Evolutionary conservation across 2,329 filamentous ascomycete species (phyloP).

Genomic region (Penicillium aurantiogriseum): DNA sequence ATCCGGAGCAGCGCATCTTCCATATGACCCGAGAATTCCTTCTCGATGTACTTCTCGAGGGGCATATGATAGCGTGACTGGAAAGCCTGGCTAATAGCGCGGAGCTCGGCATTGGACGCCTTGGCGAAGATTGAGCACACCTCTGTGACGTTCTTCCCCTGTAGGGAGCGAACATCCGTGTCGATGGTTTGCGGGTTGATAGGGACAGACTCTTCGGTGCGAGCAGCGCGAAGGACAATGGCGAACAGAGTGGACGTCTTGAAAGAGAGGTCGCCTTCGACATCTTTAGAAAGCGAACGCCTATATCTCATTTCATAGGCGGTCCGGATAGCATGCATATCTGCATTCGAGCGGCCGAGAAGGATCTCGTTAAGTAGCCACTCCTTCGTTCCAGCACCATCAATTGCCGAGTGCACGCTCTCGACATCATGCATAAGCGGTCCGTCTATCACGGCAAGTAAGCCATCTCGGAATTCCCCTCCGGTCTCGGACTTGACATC

Average conservation of each 20-base stretch:
- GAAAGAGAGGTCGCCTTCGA: constrained; percentile 76
- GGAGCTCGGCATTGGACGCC: constrained; percentile 77
- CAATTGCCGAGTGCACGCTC: constrained; percentile 68
- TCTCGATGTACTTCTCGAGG: constrained; percentile 71
- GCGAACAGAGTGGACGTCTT: constrained; percentile 85
- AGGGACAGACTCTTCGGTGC: constrained; percentile 74
- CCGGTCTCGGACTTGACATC: constrained; percentile 78
- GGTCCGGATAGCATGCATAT: constrained; percentile 80
- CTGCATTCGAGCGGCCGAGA: constrained; percentile 78
- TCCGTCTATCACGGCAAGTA: constrained; percentile 73
- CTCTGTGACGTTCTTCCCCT: constrained; percentile 52
- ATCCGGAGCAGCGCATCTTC: constrained; percentile 77
- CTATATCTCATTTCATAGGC: constrained; percentile 69
- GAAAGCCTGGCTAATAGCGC: constrained; percentile 76
- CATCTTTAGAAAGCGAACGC: constrained; percentile 65
- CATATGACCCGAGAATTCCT: constrained; percentile 92
- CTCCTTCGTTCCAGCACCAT: constrained; percentile 83
- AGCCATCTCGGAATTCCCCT: constrained; percentile 69
- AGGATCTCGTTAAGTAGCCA: constrained; percentile 80
- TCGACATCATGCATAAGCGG: constrained; percentile 75
- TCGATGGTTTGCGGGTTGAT: constrained; percentile 72
- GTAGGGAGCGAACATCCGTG: constrained; percentile 71
- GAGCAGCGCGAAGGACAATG: constrained; percentile 71
- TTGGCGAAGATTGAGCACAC: constrained; percentile 76
- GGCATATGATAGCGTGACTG: constrained; percentile 67